Evolutionary conservation across 371 early-diverging fungal species (phyloP), one percentile per base, ranked within the genome.

Genomic region (Apophysomyces elegans): DNA sequence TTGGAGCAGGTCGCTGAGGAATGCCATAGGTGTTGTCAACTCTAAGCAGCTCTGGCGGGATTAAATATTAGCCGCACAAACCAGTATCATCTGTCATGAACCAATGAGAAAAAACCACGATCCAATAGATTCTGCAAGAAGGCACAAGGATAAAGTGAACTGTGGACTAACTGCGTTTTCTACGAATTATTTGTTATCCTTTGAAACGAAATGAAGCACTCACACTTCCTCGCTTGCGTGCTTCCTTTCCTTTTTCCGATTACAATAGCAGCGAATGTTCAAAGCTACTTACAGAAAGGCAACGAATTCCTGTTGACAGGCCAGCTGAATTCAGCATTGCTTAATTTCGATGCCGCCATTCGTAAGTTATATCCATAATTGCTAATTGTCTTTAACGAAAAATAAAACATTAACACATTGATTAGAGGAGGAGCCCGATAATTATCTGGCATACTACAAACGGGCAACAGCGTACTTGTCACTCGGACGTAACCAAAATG

Each of bases 381-480:
- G 0, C 21, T 16, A 4, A 7, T 21, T 50, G 0, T 9, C 0
- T 0, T n/a, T 21, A 50, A 45, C 0, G 1, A n/a, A 6, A 50
- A 0, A 18, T 4, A 9, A 6, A 50, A 50, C 4, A 21, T 4
- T 21, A 0, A 21, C 21, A 26, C 9, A 18, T 26, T 50, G 16
- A 9, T 21, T 84, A 81, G 91, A 80, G 37, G 69, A 74, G 58
- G 94, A 95, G 64, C 91, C 93, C n/a, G 75, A 78, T 46, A 90
- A 94, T 79, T 93, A 94, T 67, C 66, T 91, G 14, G 84, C 90
- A 11, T 92, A 90, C 80, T 96, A 90, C 72, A 90, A 91, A 67
- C 86, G 96, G 59, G 96, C 96, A 0, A 88, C 93, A n/a, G 90
- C 93, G 3, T 90, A 92, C 59, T 73, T 96, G 38, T 84, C 89